Base-by-base conservation (phyloP, 2,329 filamentous ascomycete species). In the Juglanconis juglandina region DNA sequence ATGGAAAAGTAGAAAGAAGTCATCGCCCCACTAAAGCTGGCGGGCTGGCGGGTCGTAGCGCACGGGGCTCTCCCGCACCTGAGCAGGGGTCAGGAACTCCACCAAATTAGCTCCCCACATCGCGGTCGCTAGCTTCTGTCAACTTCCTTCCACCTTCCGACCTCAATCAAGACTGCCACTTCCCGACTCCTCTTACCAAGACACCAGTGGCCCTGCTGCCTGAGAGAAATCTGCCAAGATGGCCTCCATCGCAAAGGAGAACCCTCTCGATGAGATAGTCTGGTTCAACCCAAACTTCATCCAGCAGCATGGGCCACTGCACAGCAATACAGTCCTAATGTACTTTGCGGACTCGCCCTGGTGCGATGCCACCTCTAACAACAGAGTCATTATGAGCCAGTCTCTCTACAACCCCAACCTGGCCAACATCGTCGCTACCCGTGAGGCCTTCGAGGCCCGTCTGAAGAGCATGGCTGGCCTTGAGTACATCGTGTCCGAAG, bases 271-370 rank as follows among this genome's bases (percentile, higher is more conserved):
- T 71, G 87, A 89, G 76, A 87, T 88, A 63, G 84, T 86, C 77
- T 89, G 86, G 86, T 79, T 79, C 62, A 79, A 81, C 42, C 83
- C 83, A 24, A 73, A 72, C 53, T 75, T 77, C 48, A 75, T 80
- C 50, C 75, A 78, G 53, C 70, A 74, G 50, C 81, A 85, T 76
- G 80, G 78, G 63, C 81, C 85, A 69, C 79, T 89, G 55, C 86
- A 89, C 72, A 83, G 79, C 66, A 88, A 89, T 70, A 81, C 80
- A 50, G 79, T 89, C 62, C 82, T 88, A 61, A 87, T 83, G 75
- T 89, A 89, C 75, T 89, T 89, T 66, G 81, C 85, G 65, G 77
- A 82, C 63, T 89, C 86, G 62, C 86, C 87, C 32, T 89, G 88
- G 74, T 89, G 85, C 74, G 86, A 89, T 72, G 79, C 75, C 62